Evolutionary conservation across 345 rosid species (phyloP), one percentile per base, ranked within the genome.

Genomic region (Melaleuca quinquenervia): DNA sequence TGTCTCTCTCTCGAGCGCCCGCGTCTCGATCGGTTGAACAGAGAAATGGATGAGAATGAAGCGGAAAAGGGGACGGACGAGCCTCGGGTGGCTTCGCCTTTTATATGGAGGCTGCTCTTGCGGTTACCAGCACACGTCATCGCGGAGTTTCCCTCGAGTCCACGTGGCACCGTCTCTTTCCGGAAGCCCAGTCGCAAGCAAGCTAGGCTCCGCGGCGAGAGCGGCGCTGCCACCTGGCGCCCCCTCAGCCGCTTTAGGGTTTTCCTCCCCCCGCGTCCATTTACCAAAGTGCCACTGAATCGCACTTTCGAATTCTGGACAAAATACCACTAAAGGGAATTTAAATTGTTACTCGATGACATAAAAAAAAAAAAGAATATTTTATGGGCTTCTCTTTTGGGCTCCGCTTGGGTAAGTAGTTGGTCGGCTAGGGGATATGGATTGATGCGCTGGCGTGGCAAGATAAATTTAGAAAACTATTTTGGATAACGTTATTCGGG

Each of bases 81-180:
- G 5, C 7, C 7, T 5, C 32, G 4, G 52, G 11, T 29, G 58
- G 82, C 82, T 88, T 41, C 41, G 41, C 41, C 41, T 41, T 92
- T 82, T 94, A 92, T 91, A 91, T 29, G 92, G 93, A 91, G 93
- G 95, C 93, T 88, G 22, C 90, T 21, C 1, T 7, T 9, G 3
- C 78, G 89, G 91, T 85, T 90, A 83, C 82, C 21, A 8, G 82
- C 58, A 91, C 94, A 92, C 94, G 94, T 93, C 94, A 92, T 36
- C 85, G 26, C 29, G 51, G 50, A 27, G 82, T 16, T 56, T n/a
- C 6, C 82, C 8, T 1, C 12, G 49, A 18, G 36, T 5, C 32
- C 87, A 86, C 84, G 87, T 86, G 87, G 84, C 84, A 45, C 27
- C 13, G 44, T 10, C 70, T 2, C 84, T 13, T 49, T 27, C 7